Evolutionary conservation across 768 basidiomycete species (phyloP), one percentile per base, ranked within the genome.

Genomic region (Kockovaella imperatae): DNA sequence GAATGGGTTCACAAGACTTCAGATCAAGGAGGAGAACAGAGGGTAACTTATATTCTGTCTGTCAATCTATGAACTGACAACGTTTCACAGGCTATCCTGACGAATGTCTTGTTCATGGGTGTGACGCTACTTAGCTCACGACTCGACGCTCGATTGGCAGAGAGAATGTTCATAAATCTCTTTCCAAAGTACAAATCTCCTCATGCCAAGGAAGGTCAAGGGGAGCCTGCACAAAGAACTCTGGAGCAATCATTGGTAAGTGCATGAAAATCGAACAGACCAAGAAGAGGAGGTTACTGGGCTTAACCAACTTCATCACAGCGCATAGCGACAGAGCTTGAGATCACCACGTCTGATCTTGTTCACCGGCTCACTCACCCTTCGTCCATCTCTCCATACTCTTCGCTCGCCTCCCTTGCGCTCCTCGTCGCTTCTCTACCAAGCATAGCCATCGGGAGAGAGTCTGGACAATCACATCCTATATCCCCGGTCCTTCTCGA

Each of bases 11-110:
- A 49, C 14, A 25, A 4, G 4, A 56, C 50, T 3, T 25, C 23
- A 17, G 54, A 56, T 35, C 23, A 13, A 30, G 50, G 50, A 6
- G 50, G 54, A 8, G 54, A 56, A 49, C 54, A 52, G 24, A 35
- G 47, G n/a, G 54, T 56, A 23, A 46, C 49, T 21, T 3, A 4
- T n/a, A 7, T 28, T 20, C 11, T 26, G 10, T 8, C 15, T 29
- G 6, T 25, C 24, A 17, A 5, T 42, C 18, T 42, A 21, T 29
- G 15, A 23, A 35, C 29, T 49, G 20, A 42, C 8, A 8, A 6
- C 6, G 8, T 39, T 21, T 21, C 8, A 2, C 30, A 61, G 62
- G 36, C 57, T 1, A 51, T 64, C 11, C 52, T 64, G n/a, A 47
- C 35, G 3, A 29, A 51, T n/a, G 29, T 59, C 5, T 35, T 61